Evolutionary conservation across 768 basidiomycete genomes (phyloP), one percentile per base, ranked within the genome.

Genomic region (Botryobasidium botryosum): DNA sequence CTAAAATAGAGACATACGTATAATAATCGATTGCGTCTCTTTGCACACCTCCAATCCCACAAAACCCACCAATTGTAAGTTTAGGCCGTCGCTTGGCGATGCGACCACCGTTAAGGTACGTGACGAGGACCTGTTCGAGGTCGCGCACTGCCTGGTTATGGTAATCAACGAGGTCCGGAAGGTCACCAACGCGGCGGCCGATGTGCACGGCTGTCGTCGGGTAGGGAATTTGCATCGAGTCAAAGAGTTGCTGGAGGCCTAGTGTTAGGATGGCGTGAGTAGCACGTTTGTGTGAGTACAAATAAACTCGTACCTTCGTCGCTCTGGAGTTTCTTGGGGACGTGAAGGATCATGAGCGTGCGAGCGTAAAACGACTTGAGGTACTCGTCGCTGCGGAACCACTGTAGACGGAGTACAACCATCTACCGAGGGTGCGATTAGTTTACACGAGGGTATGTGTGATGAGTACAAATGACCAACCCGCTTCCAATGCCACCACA

Each of bases 111-210:
- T 87, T 90, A 48, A 96, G 71, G 59, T 94, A 96, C 44, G 74
- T 75, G 46, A 96, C 92, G 26, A 99, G 71, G 40, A 88, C 70
- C 29, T 74, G 68, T 59, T 99, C 94, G 46, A 97, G 73, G 53
- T 92, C 79, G 39, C 82, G 70, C n/a, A 99, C 92, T n/a, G 86
- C 80, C 44, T 76, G 65, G 59, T 97, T 97, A 60, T 91, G 86
- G 54, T 77, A 81, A 46, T 92, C 83, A 51, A 99, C 84, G 45
- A 94, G 66, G 48, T 87, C 78, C 0, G 94, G 88, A 13, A 97
- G 76, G 46, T 75, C 70, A 23, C 90, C 92, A 27, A 96, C 80
- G 52, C 74, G 75, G 18, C 87, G 76, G 20, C 87, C 81, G 42
- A 91, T 78, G 61, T 90, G 85, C 5, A 91, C 87, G 20, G 82